Conservation (phyloP, 345 rosid species). For the Eucalyptus brandiana region DNA sequence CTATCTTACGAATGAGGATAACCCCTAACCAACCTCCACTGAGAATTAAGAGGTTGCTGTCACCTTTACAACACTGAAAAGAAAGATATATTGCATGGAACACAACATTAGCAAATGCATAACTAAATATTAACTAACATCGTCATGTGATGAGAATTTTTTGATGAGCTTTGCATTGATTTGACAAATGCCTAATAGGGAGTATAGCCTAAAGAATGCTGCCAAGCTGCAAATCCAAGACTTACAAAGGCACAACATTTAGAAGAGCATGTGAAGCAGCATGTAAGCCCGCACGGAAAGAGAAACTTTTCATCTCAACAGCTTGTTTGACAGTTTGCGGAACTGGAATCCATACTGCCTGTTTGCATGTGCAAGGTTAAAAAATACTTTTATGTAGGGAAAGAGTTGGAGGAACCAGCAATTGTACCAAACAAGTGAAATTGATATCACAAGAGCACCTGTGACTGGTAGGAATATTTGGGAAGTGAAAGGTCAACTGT, state of each 20-base stretch:
- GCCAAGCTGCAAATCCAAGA: background rate
- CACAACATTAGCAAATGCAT: background rate
- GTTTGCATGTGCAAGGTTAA: background rate
- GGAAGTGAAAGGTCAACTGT: constrained; percentile 64
- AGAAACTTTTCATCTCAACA: constrained; percentile 22
- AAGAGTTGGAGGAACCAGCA: background rate
- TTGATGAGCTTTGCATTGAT: background rate
- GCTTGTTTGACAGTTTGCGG: constrained; percentile 36
- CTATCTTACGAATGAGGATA: background rate
- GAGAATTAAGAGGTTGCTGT: background rate
- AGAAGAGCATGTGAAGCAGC: constrained; percentile 93
- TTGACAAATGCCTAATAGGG: background rate
- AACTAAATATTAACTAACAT: background rate
- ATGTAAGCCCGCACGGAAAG: constrained; percentile 71
- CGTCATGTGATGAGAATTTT: background rate
- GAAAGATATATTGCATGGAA: background rate
- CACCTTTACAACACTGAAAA: background rate
- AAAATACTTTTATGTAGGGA: background rate
- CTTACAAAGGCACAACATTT: constrained; percentile 58
- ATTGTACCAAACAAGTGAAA: background rate
- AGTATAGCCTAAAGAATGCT: background rate
- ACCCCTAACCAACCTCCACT: background rate
- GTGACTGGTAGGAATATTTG: constrained; percentile 62
- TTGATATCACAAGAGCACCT: constrained; percentile 24
- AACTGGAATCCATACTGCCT: constrained; percentile 94